phyloP scores from a whole-genome alignment of 2,329 filamentous ascomycete genomes.

The Phaeophleospora eucalypticola region DNA sequence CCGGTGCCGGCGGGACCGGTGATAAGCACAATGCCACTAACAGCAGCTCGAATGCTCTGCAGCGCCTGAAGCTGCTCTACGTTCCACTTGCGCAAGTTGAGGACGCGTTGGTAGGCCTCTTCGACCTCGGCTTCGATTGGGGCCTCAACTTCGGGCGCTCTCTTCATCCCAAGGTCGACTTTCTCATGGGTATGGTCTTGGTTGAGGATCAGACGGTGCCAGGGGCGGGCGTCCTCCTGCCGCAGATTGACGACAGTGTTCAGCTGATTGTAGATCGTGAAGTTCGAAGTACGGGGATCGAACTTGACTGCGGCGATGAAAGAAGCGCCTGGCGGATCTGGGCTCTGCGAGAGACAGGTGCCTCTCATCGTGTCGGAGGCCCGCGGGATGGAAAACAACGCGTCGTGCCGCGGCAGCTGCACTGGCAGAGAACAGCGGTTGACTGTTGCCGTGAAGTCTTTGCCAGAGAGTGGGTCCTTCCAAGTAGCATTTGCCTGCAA shows the following conservation, averaged over 20 bases:
- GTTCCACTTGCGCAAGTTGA: constrained; percentile 16
- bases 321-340: neutral
- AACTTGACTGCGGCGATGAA: constrained; percentile 4
- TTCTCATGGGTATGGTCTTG: constrained; percentile 11
- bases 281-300: constrained; percentile 1
- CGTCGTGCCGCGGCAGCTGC: constrained; percentile 8
- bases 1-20: constrained; percentile 19
- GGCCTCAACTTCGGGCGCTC: neutral
- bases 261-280: constrained; percentile 10
- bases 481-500: constrained; percentile 4
- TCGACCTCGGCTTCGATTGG: constrained; percentile 5
- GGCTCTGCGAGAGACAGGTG: neutral
- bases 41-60: constrained; percentile 11
- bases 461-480: neutral
- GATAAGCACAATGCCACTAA: constrained; percentile 15
- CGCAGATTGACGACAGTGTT: constrained; percentile 9
- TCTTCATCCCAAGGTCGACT: constrained; percentile 13
- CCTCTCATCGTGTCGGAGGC: neutral
- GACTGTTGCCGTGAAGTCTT: neutral
- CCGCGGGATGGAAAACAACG: constrained; percentile 10
- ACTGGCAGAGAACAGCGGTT: neutral
- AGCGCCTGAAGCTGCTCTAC: constrained; percentile 16
- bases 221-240: constrained; percentile 10
- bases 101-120: constrained; percentile 11
- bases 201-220: constrained; percentile 16